Base-by-base conservation (phyloP, 2,329 filamentous ascomycete genomes). In the Dothistroma septosporum region DNA sequence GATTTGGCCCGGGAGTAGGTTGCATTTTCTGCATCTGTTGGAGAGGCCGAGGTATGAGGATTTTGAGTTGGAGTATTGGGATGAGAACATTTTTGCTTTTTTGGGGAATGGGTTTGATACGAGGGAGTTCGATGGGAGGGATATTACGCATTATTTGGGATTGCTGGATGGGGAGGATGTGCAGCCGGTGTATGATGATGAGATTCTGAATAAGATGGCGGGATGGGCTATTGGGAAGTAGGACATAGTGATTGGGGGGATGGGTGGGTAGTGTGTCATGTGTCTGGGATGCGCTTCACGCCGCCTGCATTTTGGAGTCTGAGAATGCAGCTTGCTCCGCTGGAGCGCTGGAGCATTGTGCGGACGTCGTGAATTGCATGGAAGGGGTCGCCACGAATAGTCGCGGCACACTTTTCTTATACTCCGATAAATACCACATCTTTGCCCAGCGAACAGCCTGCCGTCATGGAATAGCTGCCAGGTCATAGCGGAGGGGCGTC, bases 71-170 rank as follows among this genome's bases (percentile, higher is more conserved):
- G 72, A 74, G 61, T 74, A 76, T 59, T 73, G 73, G 69, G 71
- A 74, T 61, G 68, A 69, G 21, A 78, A 78, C 63, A 58, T 69
- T 50, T 79, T 76, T 66, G 72, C 74, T 0, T 79, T 76, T 54
- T 60, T 79, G 67, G 77, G 77, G 1, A 78, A 77, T 67, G 63
- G 78, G 0, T 80, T 80, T 59, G 73, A 76, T 62, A 68, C 70
- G n/a, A 68, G 78, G 55, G 78, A 80, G 69, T 73, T 74, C 67
- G 77, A 80, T 69, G 78, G 77, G n/a, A 72, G 77, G 57, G 78
- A 80, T 68, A 74, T 79, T 22, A 79, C 77, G 44, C 72, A 77
- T 65, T 80, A 80, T 70, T 61, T 80, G 47, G 78, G 77, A 0
- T 65, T 63, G 52, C 59, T 77, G 60, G 68, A 73, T 24, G 75